Evolutionary conservation across 768 basidiomycete genomes (phyloP).

Genomic region (Infundibulicybe gibba): DNA sequence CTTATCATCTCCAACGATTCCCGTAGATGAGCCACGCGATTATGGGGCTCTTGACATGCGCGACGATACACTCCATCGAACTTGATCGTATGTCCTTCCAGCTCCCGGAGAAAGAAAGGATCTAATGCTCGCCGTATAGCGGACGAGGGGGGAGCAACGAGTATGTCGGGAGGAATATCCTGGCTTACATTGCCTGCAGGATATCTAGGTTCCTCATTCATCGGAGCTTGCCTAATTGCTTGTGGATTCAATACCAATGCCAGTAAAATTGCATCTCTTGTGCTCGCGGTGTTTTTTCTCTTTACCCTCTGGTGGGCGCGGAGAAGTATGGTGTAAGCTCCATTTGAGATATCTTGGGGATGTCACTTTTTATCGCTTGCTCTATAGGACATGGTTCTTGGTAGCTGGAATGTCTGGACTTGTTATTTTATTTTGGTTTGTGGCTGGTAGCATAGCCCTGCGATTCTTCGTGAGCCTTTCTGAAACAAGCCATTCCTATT

Average conservation of each 20-base stretch:
- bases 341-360: neutral
- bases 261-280: slow-evolving; percentile 78
- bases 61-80: slow-evolving; percentile 81
- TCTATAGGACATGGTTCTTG: slow-evolving; percentile 66
- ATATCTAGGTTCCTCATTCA: slow-evolving; percentile 81
- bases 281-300: slow-evolving; percentile 81
- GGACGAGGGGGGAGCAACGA: slow-evolving; percentile 84
- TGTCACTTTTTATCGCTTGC: neutral
- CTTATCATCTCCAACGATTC: slow-evolving; percentile 1
- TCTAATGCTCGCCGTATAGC: slow-evolving; percentile 34
- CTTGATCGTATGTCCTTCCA: slow-evolving; percentile 67
- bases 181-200: slow-evolving; percentile 81
- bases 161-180: slow-evolving; percentile 82
- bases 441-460: slow-evolving; percentile 68
- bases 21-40: slow-evolving; percentile 83
- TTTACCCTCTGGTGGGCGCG: slow-evolving; percentile 89
- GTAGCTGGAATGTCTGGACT: slow-evolving; percentile 79
- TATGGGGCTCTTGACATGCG: slow-evolving; percentile 77
- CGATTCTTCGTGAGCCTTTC: slow-evolving; percentile 62
- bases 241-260: slow-evolving; percentile 90
- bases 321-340: slow-evolving; percentile 63
- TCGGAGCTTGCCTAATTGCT: slow-evolving; percentile 83
- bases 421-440: slow-evolving; percentile 83
- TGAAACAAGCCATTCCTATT: neutral
- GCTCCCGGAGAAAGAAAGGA: slow-evolving; percentile 4